Base-by-base conservation (phyloP, 2,329 filamentous ascomycete genomes). In the Teratosphaeria viscida region DNA sequence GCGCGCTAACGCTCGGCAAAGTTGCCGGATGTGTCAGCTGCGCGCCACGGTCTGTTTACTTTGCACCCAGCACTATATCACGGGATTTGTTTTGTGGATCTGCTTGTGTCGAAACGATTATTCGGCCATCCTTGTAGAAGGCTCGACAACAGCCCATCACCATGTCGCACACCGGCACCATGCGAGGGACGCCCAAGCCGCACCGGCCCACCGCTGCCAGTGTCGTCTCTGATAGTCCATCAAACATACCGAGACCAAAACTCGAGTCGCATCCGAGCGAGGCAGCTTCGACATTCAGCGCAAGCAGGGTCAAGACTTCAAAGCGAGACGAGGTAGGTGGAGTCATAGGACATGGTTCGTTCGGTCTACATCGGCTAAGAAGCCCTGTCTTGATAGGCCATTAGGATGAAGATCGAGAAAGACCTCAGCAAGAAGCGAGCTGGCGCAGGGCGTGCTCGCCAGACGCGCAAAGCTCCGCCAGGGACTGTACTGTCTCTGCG, bases 361-460 rank as follows among this genome's bases (percentile, higher is more conserved):
- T 12, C 27, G 43, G 34, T 8, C 4, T 29, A 8, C 27, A 37
- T 14, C 43, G 55, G 39, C 55, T 56, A 16, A 56, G 27, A 26
- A 55, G n/a, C 43, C n/a, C 43, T 23, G 43, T 27, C 19, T 47
- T 34, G 54, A 62, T 72, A 97, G 94, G 94, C 94, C 57, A 97
- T 99, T 73, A 90, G 94, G 70, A 86, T 86, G 71, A 97, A 96
- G 80, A 88, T 99, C 81, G 94, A 99, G 80, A 92, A 84, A 72
- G 94, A 99, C 74, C 87, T 99, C 78, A 95, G 85, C 82, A 97
- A 97, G 81, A 97, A 97, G 85, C 95, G 91, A 78, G 85, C 90
- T 71, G 82, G 85, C 62, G 85, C 86, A 65, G 82, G 84, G 68
- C 87, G 91, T 68, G 87, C 91, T 66, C 86, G 91, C 67, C 89